Evolutionary conservation across 306 rosid species (phyloP).

Genomic region (Cicer arietinum): DNA sequence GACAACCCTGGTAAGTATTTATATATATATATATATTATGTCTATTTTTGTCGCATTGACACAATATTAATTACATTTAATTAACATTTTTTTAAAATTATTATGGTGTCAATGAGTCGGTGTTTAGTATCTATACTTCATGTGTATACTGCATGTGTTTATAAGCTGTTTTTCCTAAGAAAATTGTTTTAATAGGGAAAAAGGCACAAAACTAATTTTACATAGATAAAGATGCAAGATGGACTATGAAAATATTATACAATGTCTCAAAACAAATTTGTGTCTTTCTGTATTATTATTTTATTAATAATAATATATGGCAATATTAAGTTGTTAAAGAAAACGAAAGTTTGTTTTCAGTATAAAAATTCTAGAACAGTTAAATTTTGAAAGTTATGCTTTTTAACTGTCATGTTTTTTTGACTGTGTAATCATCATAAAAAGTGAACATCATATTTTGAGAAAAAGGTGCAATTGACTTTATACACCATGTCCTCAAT

Average conservation of each 20-base stretch:
- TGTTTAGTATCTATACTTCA: too few relatives aligned
- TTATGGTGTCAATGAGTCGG: too few relatives aligned
- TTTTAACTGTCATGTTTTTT: not conserved
- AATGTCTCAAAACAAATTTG: too few relatives aligned
- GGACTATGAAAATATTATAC: too few relatives aligned
- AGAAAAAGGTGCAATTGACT: too few relatives aligned
- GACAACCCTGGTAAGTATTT: constrained; percentile 75
- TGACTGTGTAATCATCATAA: not conserved
- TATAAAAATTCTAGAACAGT: not conserved
- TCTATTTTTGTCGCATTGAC: too few relatives aligned
- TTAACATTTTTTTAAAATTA: too few relatives aligned
- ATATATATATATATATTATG: not conserved
- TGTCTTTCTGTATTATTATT: too few relatives aligned
- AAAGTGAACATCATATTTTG: not conserved
- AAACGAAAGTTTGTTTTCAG: not conserved
- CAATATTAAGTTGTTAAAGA: not conserved
- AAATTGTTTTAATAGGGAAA: not conserved
- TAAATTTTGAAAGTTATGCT: not conserved
- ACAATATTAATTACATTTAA: too few relatives aligned
- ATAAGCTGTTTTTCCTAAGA: not conserved
- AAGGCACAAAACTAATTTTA: not conserved
- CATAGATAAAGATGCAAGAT: not conserved
- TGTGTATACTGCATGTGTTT: not conserved
- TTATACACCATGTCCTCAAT: too few relatives aligned
- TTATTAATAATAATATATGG: not conserved